phyloP scores from a whole-genome alignment of 495 filamentous ascomycete genomes.

The Aspergillus sclerotioniger region DNA sequence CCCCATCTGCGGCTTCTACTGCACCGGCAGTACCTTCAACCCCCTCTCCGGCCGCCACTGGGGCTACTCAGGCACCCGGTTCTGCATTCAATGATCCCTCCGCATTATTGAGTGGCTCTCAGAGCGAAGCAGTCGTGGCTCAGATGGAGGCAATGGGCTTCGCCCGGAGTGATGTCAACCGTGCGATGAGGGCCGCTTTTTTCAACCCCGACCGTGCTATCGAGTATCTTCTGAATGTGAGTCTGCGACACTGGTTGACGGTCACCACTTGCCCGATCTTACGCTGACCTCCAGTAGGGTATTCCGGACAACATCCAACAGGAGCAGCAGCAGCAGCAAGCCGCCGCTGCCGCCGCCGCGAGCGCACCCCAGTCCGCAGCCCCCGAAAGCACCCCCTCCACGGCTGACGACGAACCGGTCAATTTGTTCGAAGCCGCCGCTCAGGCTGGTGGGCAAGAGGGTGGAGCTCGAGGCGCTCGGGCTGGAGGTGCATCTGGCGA shows the following conservation, averaged over 20 bases:
- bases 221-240: constrained; percentile 86
- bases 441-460: constrained; percentile 61
- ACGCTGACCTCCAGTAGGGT: constrained; percentile 51
- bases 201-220: constrained; percentile 97
- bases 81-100: constrained; percentile 70
- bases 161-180: constrained; percentile 76
- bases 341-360: constrained; percentile 38
- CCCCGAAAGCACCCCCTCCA: constrained; percentile 36
- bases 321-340: constrained; percentile 53
- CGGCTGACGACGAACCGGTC: constrained; percentile 61
- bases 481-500: constrained; percentile 54
- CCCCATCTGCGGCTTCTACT: constrained; percentile 59
- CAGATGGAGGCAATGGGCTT: constrained; percentile 99
- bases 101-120: constrained; percentile 76
- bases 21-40: constrained; percentile 59
- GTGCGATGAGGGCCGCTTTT: constrained; percentile 92
- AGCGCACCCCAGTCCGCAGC: constrained; percentile 29
- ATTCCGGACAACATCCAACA: constrained; percentile 82
- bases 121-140: constrained; percentile 80
- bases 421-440: constrained; percentile 96
- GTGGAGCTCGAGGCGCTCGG: constrained; percentile 45
- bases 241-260: constrained; percentile 30
- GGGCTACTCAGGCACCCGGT: constrained; percentile 39
- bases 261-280: neutral
- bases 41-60: constrained; percentile 65